Conservation (phyloP, 2,329 filamentous ascomycete genomes). For the Calonectria crousiana region DNA sequence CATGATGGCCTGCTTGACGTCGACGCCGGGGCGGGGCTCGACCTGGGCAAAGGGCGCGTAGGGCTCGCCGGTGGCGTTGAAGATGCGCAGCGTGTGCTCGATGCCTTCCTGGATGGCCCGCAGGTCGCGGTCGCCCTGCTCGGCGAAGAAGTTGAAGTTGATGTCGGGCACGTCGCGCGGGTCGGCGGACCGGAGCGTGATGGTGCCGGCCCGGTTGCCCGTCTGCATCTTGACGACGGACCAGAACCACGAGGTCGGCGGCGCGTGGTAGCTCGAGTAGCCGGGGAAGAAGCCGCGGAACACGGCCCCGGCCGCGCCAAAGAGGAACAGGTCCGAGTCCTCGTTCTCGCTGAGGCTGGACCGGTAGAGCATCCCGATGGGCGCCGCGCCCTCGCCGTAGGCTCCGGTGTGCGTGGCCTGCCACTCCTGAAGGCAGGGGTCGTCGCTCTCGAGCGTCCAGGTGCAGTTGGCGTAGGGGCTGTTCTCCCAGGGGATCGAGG, state of each 20-base stretch:
- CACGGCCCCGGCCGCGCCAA: conserved; percentile 41
- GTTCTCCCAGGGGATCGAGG: conserved; percentile 29
- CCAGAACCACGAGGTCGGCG: conserved; percentile 39
- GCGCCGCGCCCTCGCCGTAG: conserved; percentile 41
- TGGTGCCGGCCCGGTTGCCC: conserved; percentile 70
- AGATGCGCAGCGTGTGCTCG: conserved; percentile 29
- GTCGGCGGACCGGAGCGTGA: conserved; percentile 70
- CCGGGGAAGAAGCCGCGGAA: conserved; percentile 47
- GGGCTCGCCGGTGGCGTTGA: conserved; percentile 46
- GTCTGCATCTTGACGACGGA: conserved; percentile 68
- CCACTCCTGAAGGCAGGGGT: conserved; percentile 53
- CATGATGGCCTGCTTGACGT: conserved; percentile 60
- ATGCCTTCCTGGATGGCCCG: conserved; percentile 32
- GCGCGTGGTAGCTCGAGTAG: conserved; percentile 47
- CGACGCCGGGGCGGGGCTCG: conserved; percentile 54
- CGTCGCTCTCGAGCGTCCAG: conserved; percentile 31
- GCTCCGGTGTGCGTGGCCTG: conserved; percentile 29
- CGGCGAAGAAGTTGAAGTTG: conserved; percentile 70
- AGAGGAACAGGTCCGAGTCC: conserved; percentile 48
- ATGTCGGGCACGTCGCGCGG: conserved; percentile 74
- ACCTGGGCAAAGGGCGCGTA: conserved; percentile 29
- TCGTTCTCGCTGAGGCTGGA: conserved; percentile 43
- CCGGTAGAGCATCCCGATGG: conserved; percentile 39
- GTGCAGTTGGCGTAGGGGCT: conserved; percentile 27
- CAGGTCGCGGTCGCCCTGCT: conserved; percentile 24